phyloP scores from a whole-genome alignment of 495 filamentous ascomycete genomes.

The Penicillium soppii region DNA sequence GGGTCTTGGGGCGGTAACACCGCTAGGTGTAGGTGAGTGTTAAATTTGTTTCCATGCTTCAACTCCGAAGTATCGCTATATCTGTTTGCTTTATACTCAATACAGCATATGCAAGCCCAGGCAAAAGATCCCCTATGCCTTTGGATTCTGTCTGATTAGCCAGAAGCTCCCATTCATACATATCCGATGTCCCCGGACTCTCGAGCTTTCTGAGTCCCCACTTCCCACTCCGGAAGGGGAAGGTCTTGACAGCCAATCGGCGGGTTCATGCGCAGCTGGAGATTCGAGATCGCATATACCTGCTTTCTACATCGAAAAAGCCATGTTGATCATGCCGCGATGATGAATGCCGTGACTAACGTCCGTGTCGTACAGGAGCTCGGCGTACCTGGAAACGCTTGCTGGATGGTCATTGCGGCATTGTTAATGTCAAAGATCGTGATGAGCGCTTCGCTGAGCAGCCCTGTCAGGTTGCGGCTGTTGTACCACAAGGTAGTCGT shows the following conservation, averaged over 20 bases:
- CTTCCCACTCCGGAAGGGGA: conserved; percentile 22
- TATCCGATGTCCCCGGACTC: conserved; percentile 13
- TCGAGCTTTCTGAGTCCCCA: conserved; percentile 15
- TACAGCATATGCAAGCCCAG: no score
- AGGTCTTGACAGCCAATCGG: conserved; percentile 29
- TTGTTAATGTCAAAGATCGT: conserved; percentile 64
- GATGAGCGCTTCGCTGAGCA: conserved; percentile 63
- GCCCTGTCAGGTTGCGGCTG: conserved; percentile 79
- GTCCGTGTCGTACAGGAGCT: conserved; percentile 50
- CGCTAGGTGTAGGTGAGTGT: conserved; percentile 73
- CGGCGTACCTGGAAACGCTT: conserved; percentile 78
- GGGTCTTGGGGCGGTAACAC: conserved; percentile 89
- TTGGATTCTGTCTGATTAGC: not conserved
- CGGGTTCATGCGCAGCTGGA: not conserved
- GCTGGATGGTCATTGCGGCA: conserved; percentile 74
- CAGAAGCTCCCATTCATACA: not conserved
- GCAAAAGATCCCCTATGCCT: no score
- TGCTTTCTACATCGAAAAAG: not conserved
- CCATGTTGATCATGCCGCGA: not conserved
- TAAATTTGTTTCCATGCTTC: not conserved
- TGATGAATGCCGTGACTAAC: not conserved
- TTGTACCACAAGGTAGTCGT: conserved; percentile 64
- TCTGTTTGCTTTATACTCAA: no score
- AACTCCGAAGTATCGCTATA: no score
- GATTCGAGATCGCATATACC: not conserved